These are phyloP conservation scores for Cystobasidiaceae sp. DNA, from an alignment of 1,284 basidiomycete genomes.

Conservation along the genomic window DNA sequence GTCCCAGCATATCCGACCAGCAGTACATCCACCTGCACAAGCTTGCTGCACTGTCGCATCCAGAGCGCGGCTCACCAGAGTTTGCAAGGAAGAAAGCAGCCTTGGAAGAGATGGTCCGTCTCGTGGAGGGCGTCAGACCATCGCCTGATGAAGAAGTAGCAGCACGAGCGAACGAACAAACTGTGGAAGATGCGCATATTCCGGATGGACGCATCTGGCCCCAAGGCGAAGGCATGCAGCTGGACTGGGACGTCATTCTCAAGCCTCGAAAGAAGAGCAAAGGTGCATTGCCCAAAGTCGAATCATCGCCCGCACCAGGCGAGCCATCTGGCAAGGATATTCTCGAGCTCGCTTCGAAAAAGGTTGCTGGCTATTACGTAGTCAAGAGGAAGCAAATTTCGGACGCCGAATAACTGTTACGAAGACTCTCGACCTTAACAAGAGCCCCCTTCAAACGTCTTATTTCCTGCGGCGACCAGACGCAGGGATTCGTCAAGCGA, in stretches of 20 bases:
- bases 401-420: conserved; percentile 4
- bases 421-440: neutral
- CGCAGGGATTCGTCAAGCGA: too few relatives aligned
- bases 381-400: neutral
- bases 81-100: conserved; percentile 9
- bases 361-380: conserved; percentile 25
- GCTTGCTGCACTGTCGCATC: conserved; percentile 18
- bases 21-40: conserved; percentile 24
- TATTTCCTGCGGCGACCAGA: too few relatives aligned
- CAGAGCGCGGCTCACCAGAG: neutral
- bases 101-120: conserved; percentile 17
- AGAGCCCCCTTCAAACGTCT: neutral
- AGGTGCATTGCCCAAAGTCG: neutral
- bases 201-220: conserved; percentile 29
- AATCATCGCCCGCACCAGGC: neutral
- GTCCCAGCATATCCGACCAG: conserved; percentile 7
- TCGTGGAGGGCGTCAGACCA: conserved; percentile 20
- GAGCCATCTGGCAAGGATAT: neutral
- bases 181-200: neutral
- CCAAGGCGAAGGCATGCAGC: conserved; percentile 12
- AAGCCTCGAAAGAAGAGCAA: neutral
- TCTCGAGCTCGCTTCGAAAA: conserved; percentile 14
- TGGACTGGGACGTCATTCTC: conserved; percentile 1
- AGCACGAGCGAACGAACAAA: neutral
- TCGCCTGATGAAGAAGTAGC: neutral